Conservation (phyloP, 2,329 filamentous ascomycete genomes). For the Ramichloridium luteum region DNA sequence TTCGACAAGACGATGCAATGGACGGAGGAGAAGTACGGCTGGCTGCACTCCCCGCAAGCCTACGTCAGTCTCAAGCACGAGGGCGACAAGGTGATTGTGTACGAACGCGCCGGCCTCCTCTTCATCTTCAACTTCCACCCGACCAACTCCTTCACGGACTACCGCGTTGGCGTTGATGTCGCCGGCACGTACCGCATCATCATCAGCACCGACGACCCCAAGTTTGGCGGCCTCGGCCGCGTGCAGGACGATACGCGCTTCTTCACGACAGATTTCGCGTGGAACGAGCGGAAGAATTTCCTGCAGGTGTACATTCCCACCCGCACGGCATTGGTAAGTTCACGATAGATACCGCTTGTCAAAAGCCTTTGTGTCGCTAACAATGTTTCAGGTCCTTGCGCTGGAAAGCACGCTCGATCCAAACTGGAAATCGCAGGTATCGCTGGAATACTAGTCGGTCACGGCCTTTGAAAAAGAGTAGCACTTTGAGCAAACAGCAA, state of each 20-base stretch:
- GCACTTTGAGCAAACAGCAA: no score
- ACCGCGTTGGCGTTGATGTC: slow-evolving; percentile 76
- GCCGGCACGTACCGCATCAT: slow-evolving; percentile 79
- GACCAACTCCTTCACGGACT: slow-evolving; percentile 74
- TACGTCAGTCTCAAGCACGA: slow-evolving; percentile 93
- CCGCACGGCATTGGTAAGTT: slow-evolving; percentile 65
- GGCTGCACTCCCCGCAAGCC: slow-evolving; percentile 74
- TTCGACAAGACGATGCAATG: slow-evolving; percentile 90
- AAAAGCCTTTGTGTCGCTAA: slow-evolving; percentile 3
- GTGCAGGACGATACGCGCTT: slow-evolving; percentile 72
- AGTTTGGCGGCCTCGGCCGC: slow-evolving; percentile 67
- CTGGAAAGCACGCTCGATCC: slow-evolving; percentile 22
- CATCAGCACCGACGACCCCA: slow-evolving; percentile 64
- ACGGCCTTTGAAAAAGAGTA: no score
- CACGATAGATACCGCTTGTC: neutral
- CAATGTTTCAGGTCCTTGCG: slow-evolving; percentile 16
- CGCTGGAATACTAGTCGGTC: slow-evolving; percentile 18
- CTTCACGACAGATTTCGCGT: slow-evolving; percentile 81
- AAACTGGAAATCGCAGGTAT: slow-evolving; percentile 20
- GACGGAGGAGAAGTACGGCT: slow-evolving; percentile 78
- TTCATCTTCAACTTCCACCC: slow-evolving; percentile 97
- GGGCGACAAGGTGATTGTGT: slow-evolving; percentile 85
- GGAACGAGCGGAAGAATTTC: slow-evolving; percentile 86
- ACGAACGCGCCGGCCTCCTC: slow-evolving; percentile 78
- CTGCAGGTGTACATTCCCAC: slow-evolving; percentile 82